Base-by-base conservation (phyloP, 345 rosid species). In the Moringa oleifera region DNA sequence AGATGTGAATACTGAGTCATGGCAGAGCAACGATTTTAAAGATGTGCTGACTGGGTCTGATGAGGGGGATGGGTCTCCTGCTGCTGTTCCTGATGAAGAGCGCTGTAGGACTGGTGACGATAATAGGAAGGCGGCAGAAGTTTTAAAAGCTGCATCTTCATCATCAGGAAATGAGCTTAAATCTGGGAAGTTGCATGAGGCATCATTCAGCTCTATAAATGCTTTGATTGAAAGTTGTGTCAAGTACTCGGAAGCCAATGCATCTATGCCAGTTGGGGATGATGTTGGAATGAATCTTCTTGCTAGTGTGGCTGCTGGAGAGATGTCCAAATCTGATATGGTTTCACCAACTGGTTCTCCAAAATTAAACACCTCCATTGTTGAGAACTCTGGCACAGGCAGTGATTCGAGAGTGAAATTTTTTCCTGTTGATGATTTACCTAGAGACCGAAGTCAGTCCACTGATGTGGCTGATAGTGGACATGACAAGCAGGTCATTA, bases 201-300 rank as follows among this genome's bases (percentile, higher is more conserved):
- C 80, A 57, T 77, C 96, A 57, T 81, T 70, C 62, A 79, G 87
- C 58, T 82, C 94, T 37, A 90, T 93, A 65, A 80, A 88, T 85
- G 96, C 96, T 46, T 68, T 94, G 70, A 74, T 88, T 67, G 99
- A 94, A 71, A 94, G 97, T 64, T 91, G 98, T 76, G 93, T 68
- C 0, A 85, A 88, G 74, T 72, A 70, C 57, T 81, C 94, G 0
- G 92, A 88, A 71, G 79, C 84, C 21, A 80, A 61, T 78, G 78
- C 71, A 12, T 71, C 75, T 25, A 28, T 72, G 53, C 75, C 93
- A 11, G 73, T 71, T 68, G 83, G 79, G 7, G 99, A 94, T 80
- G 95, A 90, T 75, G 81, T 79, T 62, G 99, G 97, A 61, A 94
- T 94, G 95, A 91, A 90, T 75, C 79, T 94, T 66, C 90, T 94